These are phyloP conservation scores for Penicillium sp. DNA, from an alignment of 2,329 filamentous ascomycete species.

Conservation along the genomic window DNA sequence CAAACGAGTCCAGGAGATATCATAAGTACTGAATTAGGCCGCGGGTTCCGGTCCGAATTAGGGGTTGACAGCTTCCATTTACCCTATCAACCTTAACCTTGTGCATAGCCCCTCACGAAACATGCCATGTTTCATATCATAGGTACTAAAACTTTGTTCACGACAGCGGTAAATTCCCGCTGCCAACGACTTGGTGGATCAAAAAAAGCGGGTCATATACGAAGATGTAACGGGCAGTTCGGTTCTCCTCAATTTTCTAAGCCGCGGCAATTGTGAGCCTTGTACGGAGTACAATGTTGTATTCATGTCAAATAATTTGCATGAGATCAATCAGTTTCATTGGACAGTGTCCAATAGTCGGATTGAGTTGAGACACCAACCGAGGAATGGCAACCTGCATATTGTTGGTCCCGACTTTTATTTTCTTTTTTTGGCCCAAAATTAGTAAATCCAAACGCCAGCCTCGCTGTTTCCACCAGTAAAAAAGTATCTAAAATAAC, in stretches of 20 bases:
- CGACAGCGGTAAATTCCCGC: slow-evolving; percentile 3
- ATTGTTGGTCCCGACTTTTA: neutral
- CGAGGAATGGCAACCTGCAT: neutral
- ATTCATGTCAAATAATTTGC: neutral
- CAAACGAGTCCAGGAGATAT: neutral
- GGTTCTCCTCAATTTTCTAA: neutral
- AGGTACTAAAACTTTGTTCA: neutral
- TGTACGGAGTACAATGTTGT: neutral
- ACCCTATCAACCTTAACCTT: neutral
- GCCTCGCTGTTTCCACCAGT: neutral
- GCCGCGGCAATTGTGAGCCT: neutral
- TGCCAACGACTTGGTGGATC: slow-evolving; percentile 1
- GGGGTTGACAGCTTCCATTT: neutral
- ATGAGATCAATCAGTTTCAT: neutral
- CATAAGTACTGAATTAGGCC: neutral
- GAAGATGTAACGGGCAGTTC: neutral
- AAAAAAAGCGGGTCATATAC: slow-evolving; percentile 1
- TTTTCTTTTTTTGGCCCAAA: neutral
- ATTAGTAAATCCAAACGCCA: slow-evolving; percentile 1
- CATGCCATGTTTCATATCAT: neutral
- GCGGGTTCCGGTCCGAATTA: neutral
- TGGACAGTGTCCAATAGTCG: neutral
- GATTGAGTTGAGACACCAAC: neutral
- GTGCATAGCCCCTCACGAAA: neutral
- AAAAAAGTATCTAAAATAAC: neutral